These are phyloP conservation scores for Tolypocladium tropicale DNA, from an alignment of 2,329 filamentous ascomycete species.

Conservation along the genomic window DNA sequence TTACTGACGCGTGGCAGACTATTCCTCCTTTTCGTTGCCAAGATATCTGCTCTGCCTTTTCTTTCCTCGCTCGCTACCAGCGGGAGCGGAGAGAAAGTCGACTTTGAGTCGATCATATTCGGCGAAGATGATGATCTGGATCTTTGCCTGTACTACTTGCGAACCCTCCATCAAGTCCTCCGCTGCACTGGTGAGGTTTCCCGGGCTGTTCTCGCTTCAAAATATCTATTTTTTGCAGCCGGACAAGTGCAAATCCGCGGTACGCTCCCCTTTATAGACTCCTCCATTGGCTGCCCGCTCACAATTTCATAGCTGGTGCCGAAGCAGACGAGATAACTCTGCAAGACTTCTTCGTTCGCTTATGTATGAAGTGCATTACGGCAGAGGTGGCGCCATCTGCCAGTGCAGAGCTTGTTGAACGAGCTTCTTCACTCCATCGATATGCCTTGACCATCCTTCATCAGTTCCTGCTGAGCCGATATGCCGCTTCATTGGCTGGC, in stretches of 20 bases:
- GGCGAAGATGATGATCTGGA: conserved; percentile 58
- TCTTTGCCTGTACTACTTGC: conserved; percentile 68
- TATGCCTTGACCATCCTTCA: conserved; percentile 60
- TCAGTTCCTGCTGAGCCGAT: conserved; percentile 56
- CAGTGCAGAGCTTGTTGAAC: conserved; percentile 18
- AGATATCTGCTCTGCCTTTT: conserved; percentile 46
- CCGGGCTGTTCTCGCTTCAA: conserved; percentile 61
- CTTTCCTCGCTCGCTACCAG: conserved; percentile 17
- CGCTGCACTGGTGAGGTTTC: conserved; percentile 54
- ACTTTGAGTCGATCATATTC: conserved; percentile 16
- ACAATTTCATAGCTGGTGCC: conserved; percentile 29
- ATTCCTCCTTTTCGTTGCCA: conserved; percentile 49
- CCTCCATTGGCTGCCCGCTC: conserved; percentile 5
- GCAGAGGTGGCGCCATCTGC: conserved; percentile 10
- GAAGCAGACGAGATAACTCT: conserved; percentile 48
- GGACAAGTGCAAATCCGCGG: conserved; percentile 29
- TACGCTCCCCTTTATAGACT: conserved; percentile 28
- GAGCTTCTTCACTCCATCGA: conserved; percentile 59
- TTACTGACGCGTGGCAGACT: conserved; percentile 30
- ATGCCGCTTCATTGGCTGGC: conserved; percentile 45
- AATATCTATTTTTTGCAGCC: conserved; percentile 24
- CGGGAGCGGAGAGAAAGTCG: conserved; percentile 6
- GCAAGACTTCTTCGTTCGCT: conserved; percentile 57
- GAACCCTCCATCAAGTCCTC: conserved; percentile 63
- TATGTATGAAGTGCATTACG: conserved; percentile 52